Evolutionary conservation across 148 eudicot genomes (phyloP).

Genomic region (Vaccinium macrocarpon): DNA sequence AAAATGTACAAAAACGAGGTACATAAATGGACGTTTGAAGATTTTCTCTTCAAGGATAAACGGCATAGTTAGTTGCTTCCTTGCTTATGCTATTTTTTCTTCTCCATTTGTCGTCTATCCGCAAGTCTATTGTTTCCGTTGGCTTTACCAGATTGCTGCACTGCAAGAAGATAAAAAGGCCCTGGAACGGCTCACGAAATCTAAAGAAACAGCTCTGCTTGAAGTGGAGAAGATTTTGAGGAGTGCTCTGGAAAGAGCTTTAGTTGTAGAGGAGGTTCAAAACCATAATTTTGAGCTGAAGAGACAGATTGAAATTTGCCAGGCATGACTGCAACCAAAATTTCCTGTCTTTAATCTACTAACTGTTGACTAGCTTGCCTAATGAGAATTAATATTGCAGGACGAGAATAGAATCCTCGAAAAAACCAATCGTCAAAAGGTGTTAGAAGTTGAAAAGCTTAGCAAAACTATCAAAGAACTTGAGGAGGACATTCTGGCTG

Average conservation of each 20-base stretch:
- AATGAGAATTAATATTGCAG: conserved; percentile 19
- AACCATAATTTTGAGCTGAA: conserved; percentile 78
- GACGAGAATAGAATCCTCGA: conserved; percentile 87
- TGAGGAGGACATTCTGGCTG: conserved; percentile 86
- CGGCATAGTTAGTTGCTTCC: background rate
- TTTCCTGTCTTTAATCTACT: background rate
- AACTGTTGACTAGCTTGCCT: background rate
- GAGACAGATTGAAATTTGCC: conserved; percentile 85
- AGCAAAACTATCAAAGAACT: conserved; percentile 71
- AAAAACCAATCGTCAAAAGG: conserved; percentile 79
- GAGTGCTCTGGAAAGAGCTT: conserved; percentile 87
- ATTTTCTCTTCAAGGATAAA: background rate
- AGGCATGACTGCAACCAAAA: conserved; percentile 22
- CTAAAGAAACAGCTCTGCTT: conserved; percentile 83
- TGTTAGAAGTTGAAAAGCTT: conserved; percentile 81
- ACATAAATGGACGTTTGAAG: background rate
- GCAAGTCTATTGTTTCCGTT: background rate
- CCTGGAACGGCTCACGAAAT: conserved; percentile 67
- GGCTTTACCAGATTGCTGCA: conserved; percentile 50
- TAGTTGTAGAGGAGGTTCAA: conserved; percentile 87
- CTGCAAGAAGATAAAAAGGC: conserved; percentile 76
- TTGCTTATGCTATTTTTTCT: background rate
- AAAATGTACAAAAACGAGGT: conserved; percentile 76
- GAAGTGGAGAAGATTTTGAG: conserved; percentile 88
- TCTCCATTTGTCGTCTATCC: background rate